phyloP scores from a whole-genome alignment of 371 early-diverging fungal species.

The Mucor saturninus region DNA sequence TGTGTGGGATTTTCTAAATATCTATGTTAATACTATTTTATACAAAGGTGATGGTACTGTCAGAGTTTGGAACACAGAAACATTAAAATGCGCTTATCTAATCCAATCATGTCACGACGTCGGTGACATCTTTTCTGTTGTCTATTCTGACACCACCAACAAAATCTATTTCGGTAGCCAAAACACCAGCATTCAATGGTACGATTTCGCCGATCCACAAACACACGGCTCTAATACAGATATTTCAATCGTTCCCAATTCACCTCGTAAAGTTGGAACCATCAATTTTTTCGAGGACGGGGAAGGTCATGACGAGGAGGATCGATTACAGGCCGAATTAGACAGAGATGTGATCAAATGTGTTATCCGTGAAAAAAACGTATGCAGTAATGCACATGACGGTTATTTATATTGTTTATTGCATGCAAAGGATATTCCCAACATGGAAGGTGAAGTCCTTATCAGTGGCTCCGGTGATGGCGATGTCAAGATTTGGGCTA shows the following conservation, averaged over 20 bases:
- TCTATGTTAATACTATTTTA: neutral
- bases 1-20: neutral
- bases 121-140: constrained; percentile 77
- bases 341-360: constrained; percentile 56
- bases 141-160: constrained; percentile 57
- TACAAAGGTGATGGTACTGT: constrained; percentile 7
- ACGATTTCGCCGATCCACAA: constrained; percentile 61
- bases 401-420: constrained; percentile 77
- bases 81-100: constrained; percentile 63
- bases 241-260: constrained; percentile 39
- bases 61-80: constrained; percentile 71
- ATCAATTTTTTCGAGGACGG: constrained; percentile 40
- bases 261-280: constrained; percentile 37
- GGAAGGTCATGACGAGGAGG: constrained; percentile 23
- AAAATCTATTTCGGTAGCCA: constrained; percentile 79
- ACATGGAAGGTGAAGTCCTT: constrained; percentile 71
- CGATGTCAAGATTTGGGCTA: constrained; percentile 39
- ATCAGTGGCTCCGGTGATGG: constrained; percentile 81
- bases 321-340: constrained; percentile 20
- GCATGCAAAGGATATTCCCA: constrained; percentile 58
- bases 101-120: constrained; percentile 77
- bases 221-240: constrained; percentile 44
- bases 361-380: constrained; percentile 60
- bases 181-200: constrained; percentile 84
- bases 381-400: constrained; percentile 68